Conservation (phyloP, 2,329 filamentous ascomycete species). For the Xylariaceae sp. region DNA sequence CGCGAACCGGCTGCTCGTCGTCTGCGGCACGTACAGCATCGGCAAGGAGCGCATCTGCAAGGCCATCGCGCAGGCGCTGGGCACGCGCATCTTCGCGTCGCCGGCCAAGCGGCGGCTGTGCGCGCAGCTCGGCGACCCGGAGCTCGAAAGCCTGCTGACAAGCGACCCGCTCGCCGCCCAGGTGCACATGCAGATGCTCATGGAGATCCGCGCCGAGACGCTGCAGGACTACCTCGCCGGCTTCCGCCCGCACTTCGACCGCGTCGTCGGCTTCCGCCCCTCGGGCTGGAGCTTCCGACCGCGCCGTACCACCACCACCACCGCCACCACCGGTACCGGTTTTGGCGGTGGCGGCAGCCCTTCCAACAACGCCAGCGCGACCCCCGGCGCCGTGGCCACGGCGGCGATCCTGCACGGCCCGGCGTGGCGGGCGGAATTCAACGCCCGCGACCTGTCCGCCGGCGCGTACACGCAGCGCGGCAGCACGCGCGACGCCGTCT, state of each 20-base stretch:
- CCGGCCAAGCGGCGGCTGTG: conserved; percentile 78
- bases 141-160: conserved; percentile 71
- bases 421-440: conserved; percentile 71
- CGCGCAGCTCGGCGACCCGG: conserved; percentile 74
- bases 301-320: conserved; percentile 5
- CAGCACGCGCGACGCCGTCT: conserved; percentile 72
- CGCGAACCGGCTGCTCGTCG: conserved; percentile 68
- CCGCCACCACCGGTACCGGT: not conserved
- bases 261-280: conserved; percentile 84
- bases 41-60: conserved; percentile 95
- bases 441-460: conserved; percentile 62
- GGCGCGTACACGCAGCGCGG: too few relatives aligned
- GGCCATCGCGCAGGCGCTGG: conserved; percentile 78
- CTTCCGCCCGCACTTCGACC: conserved; percentile 74
- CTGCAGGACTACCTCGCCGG: conserved; percentile 79
- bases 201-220: conserved; percentile 88
- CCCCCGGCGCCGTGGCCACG: conserved; percentile 42
- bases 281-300: conserved; percentile 91
- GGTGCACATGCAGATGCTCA: conserved; percentile 95
- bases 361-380: conserved; percentile 33
- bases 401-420: conserved; percentile 47
- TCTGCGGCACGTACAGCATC: conserved; percentile 96
- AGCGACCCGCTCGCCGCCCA: conserved; percentile 75
- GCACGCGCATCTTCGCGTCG: conserved; percentile 83
- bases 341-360: conserved; percentile 11